Evolutionary conservation across 495 filamentous ascomycete species (phyloP).

Genomic region (Penicillium atrosanguineum): DNA sequence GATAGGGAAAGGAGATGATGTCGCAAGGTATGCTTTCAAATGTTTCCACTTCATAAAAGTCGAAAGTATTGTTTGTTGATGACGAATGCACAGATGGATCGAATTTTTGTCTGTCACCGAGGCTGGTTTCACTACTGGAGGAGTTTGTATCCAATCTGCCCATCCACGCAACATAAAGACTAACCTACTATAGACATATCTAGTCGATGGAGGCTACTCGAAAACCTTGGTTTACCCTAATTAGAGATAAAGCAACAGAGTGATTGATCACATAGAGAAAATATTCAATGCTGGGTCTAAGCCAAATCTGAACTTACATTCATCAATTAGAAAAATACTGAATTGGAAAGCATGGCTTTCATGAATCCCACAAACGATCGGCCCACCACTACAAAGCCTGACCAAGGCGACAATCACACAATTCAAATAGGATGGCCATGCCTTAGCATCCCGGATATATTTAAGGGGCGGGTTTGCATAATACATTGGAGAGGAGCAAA

Average conservation of each 20-base stretch:
- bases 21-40: conserved; percentile 1
- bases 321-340: no score
- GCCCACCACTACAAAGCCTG: no score
- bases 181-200: not conserved
- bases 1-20: conserved; percentile 3
- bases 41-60: not conserved
- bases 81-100: not conserved
- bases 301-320: no score
- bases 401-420: no score
- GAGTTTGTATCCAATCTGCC: not conserved
- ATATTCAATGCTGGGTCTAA: no score
- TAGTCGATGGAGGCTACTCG: conserved; percentile 2
- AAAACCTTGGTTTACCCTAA: not conserved
- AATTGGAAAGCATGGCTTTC: no score
- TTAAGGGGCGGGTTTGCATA: no score
- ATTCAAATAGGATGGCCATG: no score
- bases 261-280: no score
- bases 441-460: no score
- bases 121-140: conserved; percentile 2
- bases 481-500: no score
- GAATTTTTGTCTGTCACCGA: conserved; percentile 2
- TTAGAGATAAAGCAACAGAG: not conserved
- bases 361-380: no score
- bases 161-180: not conserved
- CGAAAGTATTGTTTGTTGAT: not conserved